Percentiles rank a stretch among this genome's conserved stretches.
phyloP scores from a whole-genome alignment of 2,329 filamentous ascomycete species.

The Phyllosticta paracitricarpa region DNA sequence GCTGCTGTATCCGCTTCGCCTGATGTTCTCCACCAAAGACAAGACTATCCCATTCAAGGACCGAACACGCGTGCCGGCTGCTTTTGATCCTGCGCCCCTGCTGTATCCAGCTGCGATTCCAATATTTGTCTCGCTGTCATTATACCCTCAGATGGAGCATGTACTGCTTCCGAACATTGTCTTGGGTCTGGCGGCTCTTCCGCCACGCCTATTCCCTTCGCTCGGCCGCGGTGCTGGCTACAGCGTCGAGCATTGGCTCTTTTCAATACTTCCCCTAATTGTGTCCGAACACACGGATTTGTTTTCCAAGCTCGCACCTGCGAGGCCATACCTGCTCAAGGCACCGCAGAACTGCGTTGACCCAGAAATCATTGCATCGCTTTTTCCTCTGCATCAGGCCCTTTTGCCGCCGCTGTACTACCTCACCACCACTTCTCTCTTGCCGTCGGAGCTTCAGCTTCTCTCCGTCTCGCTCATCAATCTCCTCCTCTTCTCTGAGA shows the following conservation, averaged over 20 bases:
- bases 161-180: conserved; percentile 69
- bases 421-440: conserved; percentile 78
- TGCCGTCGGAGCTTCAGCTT: conserved; percentile 79
- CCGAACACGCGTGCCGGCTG: conserved; percentile 54
- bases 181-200: conserved; percentile 69
- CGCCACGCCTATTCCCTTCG: conserved; percentile 60
- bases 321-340: conserved; percentile 27
- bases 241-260: conserved; percentile 65
- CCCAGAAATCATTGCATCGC: conserved; percentile 49
- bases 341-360: conserved; percentile 31
- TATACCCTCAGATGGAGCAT: conserved; percentile 51
- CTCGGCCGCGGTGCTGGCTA: conserved; percentile 46
- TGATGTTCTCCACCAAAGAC: conserved; percentile 17
- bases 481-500: conserved; percentile 63
- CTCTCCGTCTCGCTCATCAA: conserved; percentile 77
- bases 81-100: conserved; percentile 88
- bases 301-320: conserved; percentile 22
- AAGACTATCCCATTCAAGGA: conserved; percentile 18
- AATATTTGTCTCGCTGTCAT: conserved; percentile 63
- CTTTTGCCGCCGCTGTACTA: conserved; percentile 64
- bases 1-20: conserved; percentile 28
- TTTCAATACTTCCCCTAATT: conserved; percentile 61
- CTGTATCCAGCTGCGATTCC: conserved; percentile 74
- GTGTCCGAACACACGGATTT: conserved; percentile 37
- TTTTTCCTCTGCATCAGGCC: conserved; percentile 78